Base-by-base conservation (phyloP, 2,329 filamentous ascomycete species). In the Curvularia lunata region DNA sequence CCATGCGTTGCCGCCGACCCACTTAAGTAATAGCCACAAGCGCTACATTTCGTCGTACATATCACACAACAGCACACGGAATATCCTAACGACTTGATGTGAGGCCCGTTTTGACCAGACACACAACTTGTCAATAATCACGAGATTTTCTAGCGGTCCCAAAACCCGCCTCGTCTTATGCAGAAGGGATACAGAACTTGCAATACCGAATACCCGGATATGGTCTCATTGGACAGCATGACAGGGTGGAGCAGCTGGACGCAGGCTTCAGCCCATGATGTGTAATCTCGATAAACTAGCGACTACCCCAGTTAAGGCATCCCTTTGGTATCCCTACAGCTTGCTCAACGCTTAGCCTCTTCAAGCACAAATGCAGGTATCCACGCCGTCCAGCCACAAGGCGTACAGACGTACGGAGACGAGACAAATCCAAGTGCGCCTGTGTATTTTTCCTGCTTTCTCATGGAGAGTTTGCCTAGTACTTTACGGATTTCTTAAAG, bases 81-180 rank as follows among this genome's bases (percentile, higher is more conserved):
- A 10, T 23, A 25, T 42, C 23, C 19, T 57, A 54, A 45, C 23
- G 30, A n/a, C 54, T 45, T 27, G 54, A 34, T 34, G 25, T 25
- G 18, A 47, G 30, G 30, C 46, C 37, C 16, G 27, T 34, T 38
- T 27, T 28, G 34, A 30, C 37, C 25, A 54, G 50, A 23, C 23
- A 43, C 37, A 13, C 30, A 57, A 46, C 54, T 41, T 38, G 53
- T 45, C 41, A 49, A 57, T 57, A 57, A 28, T 48, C 37, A 38
- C 45, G 28, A 21, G 27, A 18, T 57, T 54, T 21, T 57, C 54
- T 57, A 57, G 50, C 50, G 38, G 54, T 25, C 45, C 45, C 19
- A 19, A 25, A 25, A 42, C 23, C 28, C 28, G 43, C 53, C 27
- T 40, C 30, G 30, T 38, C 25, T 8, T 48, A 38, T 16, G 38